Percentiles rank a stretch among this genome's conserved stretches.
These are phyloP conservation scores for Agaricus bisporus DNA, from an alignment of 768 basidiomycete genomes.

Conservation along the genomic window DNA sequence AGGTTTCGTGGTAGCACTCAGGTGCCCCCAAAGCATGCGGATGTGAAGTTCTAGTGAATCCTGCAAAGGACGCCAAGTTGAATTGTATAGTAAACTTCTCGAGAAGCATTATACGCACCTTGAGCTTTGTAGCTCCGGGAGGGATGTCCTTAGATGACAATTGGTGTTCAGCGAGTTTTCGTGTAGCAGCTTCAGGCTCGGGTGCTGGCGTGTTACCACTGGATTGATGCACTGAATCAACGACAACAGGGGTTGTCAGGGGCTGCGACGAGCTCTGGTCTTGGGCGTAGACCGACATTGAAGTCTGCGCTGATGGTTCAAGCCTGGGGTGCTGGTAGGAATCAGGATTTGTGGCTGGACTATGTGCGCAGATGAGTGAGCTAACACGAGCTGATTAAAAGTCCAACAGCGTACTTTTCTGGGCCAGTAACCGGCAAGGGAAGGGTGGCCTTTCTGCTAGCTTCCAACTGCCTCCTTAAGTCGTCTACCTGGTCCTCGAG, in stretches of 20 bases:
- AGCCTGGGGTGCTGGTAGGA: too few species aligned
- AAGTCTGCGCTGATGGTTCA: too few species aligned
- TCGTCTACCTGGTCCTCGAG: not conserved
- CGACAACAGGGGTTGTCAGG: too few species aligned
- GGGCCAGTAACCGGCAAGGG: too few species aligned
- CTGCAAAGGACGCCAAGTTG: not conserved
- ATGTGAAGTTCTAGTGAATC: constrained; percentile 11
- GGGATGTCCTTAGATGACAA: not conserved
- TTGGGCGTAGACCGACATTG: too few species aligned
- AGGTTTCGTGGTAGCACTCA: constrained; percentile 8
- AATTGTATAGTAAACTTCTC: not conserved
- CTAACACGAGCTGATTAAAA: too few species aligned
- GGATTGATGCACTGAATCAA: too few species aligned
- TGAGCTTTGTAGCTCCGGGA: not conserved
- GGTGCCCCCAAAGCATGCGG: constrained; percentile 6
- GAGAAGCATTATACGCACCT: not conserved
- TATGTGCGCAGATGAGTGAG: too few species aligned
- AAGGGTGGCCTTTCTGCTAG: not conserved
- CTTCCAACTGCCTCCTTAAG: not conserved
- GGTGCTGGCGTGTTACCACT: too few species aligned
- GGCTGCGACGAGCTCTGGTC: too few species aligned
- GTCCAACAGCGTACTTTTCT: too few species aligned
- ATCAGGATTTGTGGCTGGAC: too few species aligned
- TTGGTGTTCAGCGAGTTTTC: not conserved
- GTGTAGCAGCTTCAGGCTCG: not conserved